phyloP scores from a whole-genome alignment of 2,329 filamentous ascomycete species.

The Huntiella bhutanensis region DNA sequence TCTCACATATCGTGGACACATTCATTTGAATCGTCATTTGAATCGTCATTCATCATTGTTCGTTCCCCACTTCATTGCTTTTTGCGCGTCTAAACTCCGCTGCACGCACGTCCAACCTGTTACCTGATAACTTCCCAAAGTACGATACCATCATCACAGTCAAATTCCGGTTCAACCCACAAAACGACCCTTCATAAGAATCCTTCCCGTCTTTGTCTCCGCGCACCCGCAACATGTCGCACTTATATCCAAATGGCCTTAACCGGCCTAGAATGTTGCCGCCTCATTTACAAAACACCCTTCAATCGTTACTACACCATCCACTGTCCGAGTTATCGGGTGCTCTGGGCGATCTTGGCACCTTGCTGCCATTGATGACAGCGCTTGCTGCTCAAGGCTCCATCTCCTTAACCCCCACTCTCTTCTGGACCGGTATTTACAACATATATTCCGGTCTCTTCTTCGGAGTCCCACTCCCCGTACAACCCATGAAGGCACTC shows the following conservation, averaged over 20 bases:
- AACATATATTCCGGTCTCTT: constrained; percentile 66
- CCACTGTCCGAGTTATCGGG: constrained; percentile 63
- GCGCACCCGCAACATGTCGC: background rate
- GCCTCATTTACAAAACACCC: constrained; percentile 26
- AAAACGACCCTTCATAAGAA: background rate
- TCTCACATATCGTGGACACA: too few species aligned
- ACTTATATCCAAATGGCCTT: constrained; percentile 9
- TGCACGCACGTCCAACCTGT: background rate
- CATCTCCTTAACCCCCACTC: constrained; percentile 63
- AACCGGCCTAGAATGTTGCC: constrained; percentile 11
- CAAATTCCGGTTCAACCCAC: background rate
- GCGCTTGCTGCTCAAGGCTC: constrained; percentile 61
- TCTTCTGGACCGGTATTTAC: constrained; percentile 74
- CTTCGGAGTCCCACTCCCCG: constrained; percentile 78
- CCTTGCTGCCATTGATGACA: constrained; percentile 73
- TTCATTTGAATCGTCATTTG: too few species aligned
- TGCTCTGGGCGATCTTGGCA: constrained; percentile 72
- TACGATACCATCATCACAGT: background rate
- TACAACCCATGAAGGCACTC: constrained; percentile 84
- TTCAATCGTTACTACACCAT: constrained; percentile 25
- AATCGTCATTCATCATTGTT: too few species aligned
- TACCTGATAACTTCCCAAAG: background rate
- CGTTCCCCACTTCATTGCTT: background rate
- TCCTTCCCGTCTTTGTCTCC: constrained; percentile 5
- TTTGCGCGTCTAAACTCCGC: background rate